phyloP scores from a whole-genome alignment of 192 early-diverging fungal genomes.

The Rhizoclosmatium globosum region DNA sequence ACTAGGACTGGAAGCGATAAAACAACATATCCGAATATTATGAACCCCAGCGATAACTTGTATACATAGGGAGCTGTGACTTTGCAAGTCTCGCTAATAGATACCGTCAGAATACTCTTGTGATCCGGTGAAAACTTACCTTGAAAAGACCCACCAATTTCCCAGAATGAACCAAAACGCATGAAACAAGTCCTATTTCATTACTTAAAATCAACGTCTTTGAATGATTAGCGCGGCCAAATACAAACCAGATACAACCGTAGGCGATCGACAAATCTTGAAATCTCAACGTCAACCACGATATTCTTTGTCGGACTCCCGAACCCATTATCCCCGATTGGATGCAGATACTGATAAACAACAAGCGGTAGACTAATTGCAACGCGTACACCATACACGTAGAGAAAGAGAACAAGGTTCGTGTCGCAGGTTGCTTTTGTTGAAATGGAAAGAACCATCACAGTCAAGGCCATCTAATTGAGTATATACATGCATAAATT shows the following conservation, averaged over 20 bases:
- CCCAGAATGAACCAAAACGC: not conserved
- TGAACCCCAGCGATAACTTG: slow-evolving; percentile 66
- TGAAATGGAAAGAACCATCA: not conserved
- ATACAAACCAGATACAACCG: not conserved
- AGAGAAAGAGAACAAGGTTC: slow-evolving; percentile 64
- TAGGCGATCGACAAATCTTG: not conserved
- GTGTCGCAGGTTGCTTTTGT: slow-evolving; percentile 43
- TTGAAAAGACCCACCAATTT: slow-evolving; percentile 18
- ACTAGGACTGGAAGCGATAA: slow-evolving; percentile 66
- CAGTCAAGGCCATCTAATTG: not conserved
- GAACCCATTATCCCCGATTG: slow-evolving; percentile 28
- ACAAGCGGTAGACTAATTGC: slow-evolving; percentile 70
- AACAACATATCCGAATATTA: slow-evolving; percentile 73
- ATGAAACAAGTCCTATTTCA: not conserved
- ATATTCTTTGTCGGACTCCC: not conserved
- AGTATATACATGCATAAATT: too few species aligned
- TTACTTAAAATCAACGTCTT: too few species aligned
- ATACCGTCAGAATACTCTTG: slow-evolving; percentile 58
- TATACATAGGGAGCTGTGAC: slow-evolving; percentile 63
- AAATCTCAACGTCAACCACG: not conserved
- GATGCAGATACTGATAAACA: slow-evolving; percentile 64
- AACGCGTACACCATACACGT: slow-evolving; percentile 65
- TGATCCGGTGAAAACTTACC: slow-evolving; percentile 39
- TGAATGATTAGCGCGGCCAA: too few species aligned
- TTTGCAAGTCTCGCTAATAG: slow-evolving; percentile 52